These are phyloP conservation scores for Penicillium sp. DNA, from an alignment of 2,329 filamentous ascomycete species.

Conservation along the genomic window DNA sequence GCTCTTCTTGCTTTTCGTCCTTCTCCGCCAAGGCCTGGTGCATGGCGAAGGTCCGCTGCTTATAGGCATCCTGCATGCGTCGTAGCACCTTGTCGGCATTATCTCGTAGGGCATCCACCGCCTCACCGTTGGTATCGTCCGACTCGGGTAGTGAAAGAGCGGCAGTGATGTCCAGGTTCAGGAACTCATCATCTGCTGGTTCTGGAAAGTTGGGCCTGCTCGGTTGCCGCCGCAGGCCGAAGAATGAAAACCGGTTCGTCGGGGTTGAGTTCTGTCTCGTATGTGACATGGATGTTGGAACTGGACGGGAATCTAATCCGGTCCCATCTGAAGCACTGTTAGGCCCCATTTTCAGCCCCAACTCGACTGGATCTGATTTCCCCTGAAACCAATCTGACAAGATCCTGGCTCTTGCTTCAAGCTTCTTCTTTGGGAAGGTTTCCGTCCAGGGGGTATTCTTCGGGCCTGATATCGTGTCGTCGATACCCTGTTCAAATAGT, in stretches of 20 bases:
- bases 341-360: conserved; percentile 37
- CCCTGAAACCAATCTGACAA: conserved; percentile 55
- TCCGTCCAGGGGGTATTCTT: conserved; percentile 21
- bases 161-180: conserved; percentile 54
- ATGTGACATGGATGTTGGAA: conserved; percentile 12
- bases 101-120: conserved; percentile 56
- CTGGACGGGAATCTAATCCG: conserved; percentile 14
- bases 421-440: conserved; percentile 29
- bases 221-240: conserved; percentile 37
- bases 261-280: conserved; percentile 19
- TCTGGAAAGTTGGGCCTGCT: conserved; percentile 29
- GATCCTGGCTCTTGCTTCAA: conserved; percentile 34
- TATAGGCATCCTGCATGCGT: conserved; percentile 57
- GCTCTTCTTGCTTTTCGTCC: conserved; percentile 58
- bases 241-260: conserved; percentile 44
- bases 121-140: conserved; percentile 49
- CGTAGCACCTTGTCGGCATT: conserved; percentile 56
- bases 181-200: conserved; percentile 51
- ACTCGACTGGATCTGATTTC: conserved; percentile 49
- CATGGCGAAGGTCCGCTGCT: conserved; percentile 49
- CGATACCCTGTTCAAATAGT: conserved; percentile 27
- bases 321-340: conserved; percentile 9
- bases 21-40: conserved; percentile 54
- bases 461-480: conserved; percentile 19
- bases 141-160: conserved; percentile 54